Percentiles rank a stretch among this genome's conserved stretches.
These are phyloP conservation scores for Zygosaccharomyces rouxii DNA, from an alignment of 805 yeast species.

Conservation along the genomic window DNA sequence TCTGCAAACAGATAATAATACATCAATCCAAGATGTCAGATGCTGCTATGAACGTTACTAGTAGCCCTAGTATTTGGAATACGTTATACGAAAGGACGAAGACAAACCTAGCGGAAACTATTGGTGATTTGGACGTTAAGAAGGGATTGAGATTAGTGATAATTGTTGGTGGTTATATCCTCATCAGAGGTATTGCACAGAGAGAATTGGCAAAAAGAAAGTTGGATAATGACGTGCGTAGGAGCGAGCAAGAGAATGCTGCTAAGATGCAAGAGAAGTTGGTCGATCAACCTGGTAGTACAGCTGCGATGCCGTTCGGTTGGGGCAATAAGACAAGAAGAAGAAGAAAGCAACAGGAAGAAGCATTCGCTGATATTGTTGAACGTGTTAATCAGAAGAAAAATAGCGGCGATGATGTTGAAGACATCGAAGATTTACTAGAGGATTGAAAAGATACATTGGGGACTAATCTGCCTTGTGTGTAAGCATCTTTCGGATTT, in stretches of 20 bases:
- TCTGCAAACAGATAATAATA: neutral
- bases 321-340: constrained; percentile 77
- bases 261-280: constrained; percentile 37
- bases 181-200: constrained; percentile 53
- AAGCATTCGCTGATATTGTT: constrained; percentile 46
- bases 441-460: constrained; percentile 42
- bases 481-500: neutral
- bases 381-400: constrained; percentile 42
- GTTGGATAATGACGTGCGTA: constrained; percentile 46
- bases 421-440: constrained; percentile 65
- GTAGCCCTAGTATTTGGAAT: neutral
- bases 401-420: constrained; percentile 47
- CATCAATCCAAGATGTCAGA: constrained; percentile 1
- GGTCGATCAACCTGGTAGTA: constrained; percentile 36
- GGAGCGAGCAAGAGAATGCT: constrained; percentile 25
- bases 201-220: constrained; percentile 56
- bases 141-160: constrained; percentile 36
- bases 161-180: constrained; percentile 58
- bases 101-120: constrained; percentile 17
- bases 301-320: constrained; percentile 50
- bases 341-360: constrained; percentile 51
- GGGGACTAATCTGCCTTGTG: neutral
- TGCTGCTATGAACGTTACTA: neutral
- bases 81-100: constrained; percentile 14
- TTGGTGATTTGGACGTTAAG: constrained; percentile 17